Evolutionary conservation across 2,329 filamentous ascomycete species (phyloP), one percentile per base, ranked within the genome.

Genomic region (Fonsecaea nubica): DNA sequence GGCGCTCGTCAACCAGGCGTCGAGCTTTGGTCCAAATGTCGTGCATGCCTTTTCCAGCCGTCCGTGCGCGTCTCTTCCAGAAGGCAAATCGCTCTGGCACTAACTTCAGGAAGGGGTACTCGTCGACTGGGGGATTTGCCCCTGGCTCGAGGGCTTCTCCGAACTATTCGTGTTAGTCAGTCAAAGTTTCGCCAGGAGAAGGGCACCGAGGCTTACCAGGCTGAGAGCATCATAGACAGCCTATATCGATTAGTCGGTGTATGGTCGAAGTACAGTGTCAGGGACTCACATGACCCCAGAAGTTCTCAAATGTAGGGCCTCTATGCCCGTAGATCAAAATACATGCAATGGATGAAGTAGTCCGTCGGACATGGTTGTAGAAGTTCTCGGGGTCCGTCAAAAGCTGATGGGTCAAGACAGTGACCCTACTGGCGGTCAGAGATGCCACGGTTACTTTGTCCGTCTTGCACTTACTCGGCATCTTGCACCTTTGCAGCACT

Each of bases 41-140:
- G 50, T 65, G 56, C 63, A 65, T 65, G 38, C 63, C 60, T 61
- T 61, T 60, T 13, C 54, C 60, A 5, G 63, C 60, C 21, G 56
- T 50, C 33, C 18, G 7, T 9, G 63, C 63, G n/a, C 63, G 63
- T 15, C 36, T 21, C 25, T 65, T 65, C 63, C 63, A 65, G n/a
- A 13, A 35, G 1, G 45, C 57, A 30, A 72, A 25, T 38, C 64
- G 67, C 10, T 68, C 63, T 5, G 69, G 72, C 10, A 70, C 21
- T 15, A 53, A 63, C 32, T 64, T 62, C 7, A 72, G 54, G 58
- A 69, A 67, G 3, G 65, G 68, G 33, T 68, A 71, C 53, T 64
- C 57, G 57, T 72, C 72, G 25, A 72, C 65, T 6, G 69, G 70
- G 0, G 70, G 70, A 42, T 70, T 66, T 10, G 71, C 63, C 12